phyloP scores from a whole-genome alignment of 257 asterid genomes.

The Capsicum pubescens region DNA sequence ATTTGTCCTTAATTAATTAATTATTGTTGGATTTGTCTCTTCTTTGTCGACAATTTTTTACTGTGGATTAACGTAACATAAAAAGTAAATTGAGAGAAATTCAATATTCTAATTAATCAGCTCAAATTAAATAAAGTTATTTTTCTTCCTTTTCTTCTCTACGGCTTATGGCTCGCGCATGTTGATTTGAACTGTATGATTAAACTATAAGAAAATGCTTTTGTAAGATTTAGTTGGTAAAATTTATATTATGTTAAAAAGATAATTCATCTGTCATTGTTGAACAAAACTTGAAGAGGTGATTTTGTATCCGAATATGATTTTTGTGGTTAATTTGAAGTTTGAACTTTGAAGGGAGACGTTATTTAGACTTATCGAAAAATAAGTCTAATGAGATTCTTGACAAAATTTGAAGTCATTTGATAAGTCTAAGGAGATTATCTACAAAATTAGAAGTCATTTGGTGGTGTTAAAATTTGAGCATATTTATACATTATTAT shows the following conservation, averaged over 20 bases:
- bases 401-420: neutral
- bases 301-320: neutral
- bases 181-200: neutral
- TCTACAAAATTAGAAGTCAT: neutral
- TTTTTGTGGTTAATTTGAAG: too few relatives aligned
- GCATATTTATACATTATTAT: neutral
- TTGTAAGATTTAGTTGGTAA: neutral
- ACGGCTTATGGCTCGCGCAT: neutral
- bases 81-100: neutral
- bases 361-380: neutral
- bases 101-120: neutral
- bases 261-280: too few relatives aligned
- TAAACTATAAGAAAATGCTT: neutral
- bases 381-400: neutral
- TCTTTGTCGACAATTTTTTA: neutral
- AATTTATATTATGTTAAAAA: too few relatives aligned
- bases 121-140: neutral
- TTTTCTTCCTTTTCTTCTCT: neutral
- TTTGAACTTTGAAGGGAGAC: too few relatives aligned
- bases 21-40: conserved; percentile 7
- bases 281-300: too few relatives aligned
- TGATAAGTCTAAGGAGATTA: neutral
- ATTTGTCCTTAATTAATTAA: conserved; percentile 20
- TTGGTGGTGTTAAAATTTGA: too few relatives aligned
- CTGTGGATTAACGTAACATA: neutral